These are phyloP conservation scores for Trichoderma parareesei DNA, from an alignment of 495 filamentous ascomycete species.

Conservation along the genomic window DNA sequence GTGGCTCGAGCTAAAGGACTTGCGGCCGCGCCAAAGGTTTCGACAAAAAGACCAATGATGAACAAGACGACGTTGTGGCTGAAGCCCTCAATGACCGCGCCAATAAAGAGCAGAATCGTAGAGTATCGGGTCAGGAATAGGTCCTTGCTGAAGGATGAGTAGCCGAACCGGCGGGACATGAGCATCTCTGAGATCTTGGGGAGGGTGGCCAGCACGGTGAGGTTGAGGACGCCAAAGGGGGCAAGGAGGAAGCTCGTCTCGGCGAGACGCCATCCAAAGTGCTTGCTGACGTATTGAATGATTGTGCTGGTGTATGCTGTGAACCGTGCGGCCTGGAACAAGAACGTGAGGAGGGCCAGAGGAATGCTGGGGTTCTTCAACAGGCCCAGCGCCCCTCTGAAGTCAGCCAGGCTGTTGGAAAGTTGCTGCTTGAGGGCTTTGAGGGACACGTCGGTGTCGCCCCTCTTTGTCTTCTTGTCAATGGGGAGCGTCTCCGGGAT, in stretches of 20 bases:
- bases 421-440: not conserved
- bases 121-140: slow-evolving; percentile 43
- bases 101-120: slow-evolving; percentile 30
- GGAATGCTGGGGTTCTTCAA: slow-evolving; percentile 39
- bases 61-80: slow-evolving; percentile 41
- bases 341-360: slow-evolving; percentile 24
- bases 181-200: slow-evolving; percentile 33
- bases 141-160: slow-evolving; percentile 42
- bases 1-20: slow-evolving; percentile 36
- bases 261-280: slow-evolving; percentile 48
- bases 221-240: slow-evolving; percentile 40
- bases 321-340: slow-evolving; percentile 34
- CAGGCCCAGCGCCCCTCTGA: slow-evolving; percentile 10
- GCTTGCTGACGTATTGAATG: slow-evolving; percentile 49
- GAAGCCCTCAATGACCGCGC: slow-evolving; percentile 18
- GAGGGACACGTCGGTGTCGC: not conserved
- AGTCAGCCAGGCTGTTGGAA: slow-evolving; percentile 16
- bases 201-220: slow-evolving; percentile 42
- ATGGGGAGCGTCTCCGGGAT: slow-evolving; percentile 47
- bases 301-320: slow-evolving; percentile 45
- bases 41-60: slow-evolving; percentile 38
- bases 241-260: slow-evolving; percentile 47
- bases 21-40: slow-evolving; percentile 48
- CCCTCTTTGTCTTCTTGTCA: not conserved
- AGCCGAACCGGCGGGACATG: slow-evolving; percentile 22